These are phyloP conservation scores for Coffea humblotiana DNA, from an alignment of 305 asterid species.

Conservation along the genomic window DNA sequence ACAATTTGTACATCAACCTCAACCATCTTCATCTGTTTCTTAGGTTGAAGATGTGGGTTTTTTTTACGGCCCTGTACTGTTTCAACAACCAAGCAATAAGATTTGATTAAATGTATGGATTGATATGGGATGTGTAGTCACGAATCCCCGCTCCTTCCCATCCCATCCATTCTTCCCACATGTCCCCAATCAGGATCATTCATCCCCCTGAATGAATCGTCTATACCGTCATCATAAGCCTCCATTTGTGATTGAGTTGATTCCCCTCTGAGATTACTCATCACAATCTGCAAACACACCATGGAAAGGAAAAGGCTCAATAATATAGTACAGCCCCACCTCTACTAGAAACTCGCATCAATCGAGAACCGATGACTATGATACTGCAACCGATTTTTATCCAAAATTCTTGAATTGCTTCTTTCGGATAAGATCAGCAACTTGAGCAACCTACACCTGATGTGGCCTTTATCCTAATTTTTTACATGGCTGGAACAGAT, in stretches of 20 bases:
- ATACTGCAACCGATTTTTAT: too few species aligned
- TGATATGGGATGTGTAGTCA: conserved; percentile 74
- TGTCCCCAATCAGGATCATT: conserved; percentile 67
- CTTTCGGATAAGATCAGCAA: background rate
- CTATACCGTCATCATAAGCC: conserved; percentile 29
- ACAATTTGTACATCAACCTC: conserved; percentile 6
- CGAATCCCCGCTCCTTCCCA: conserved; percentile 94
- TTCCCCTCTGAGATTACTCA: conserved; percentile 62
- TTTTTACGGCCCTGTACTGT: background rate
- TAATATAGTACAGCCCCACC: background rate
- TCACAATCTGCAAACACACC: conserved; percentile 54
- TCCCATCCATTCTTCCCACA: conserved; percentile 99
- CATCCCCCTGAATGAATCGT: conserved; percentile 54
- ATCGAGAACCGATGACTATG: background rate
- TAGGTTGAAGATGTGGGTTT: conserved; percentile 3
- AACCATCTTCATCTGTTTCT: background rate
- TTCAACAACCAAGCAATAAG: background rate
- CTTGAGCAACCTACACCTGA: too few species aligned
- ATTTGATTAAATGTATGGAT: conserved; percentile 59
- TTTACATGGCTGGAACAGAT: background rate
- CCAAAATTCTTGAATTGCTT: background rate
- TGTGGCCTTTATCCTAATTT: too few species aligned
- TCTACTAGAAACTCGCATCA: too few species aligned
- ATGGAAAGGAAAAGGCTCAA: background rate
- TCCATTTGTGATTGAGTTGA: conserved; percentile 25